Evolutionary conservation across 805 yeast genomes (phyloP), one percentile per base, ranked within the genome.

Genomic region (Cyberlindnera nakhonratchasimensis): DNA sequence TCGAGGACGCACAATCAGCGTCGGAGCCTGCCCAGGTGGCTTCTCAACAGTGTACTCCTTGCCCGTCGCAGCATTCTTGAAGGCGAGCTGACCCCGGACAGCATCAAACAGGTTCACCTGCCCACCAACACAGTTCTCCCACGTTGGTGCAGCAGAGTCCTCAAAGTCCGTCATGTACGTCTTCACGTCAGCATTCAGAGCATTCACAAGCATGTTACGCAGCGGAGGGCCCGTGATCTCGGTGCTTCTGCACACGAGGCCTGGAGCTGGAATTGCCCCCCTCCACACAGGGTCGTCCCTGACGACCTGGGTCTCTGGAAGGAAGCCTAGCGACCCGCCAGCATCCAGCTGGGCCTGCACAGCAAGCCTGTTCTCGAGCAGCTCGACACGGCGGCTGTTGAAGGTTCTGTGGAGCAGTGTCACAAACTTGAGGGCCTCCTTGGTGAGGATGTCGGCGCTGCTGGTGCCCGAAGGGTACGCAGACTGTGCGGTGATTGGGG

Each of bases 141-240:
- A 85, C n/a, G 93, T 84, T 54, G 93, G 93, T 17, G 91, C 77
- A 54, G 83, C 77, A n/a, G 90, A 82, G 62, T 85, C 91, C 62
- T 85, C 95, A 53, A 85, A 82, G 66, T 85, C 95, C 22, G 88
- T 80, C 93, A 85, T 85, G 60, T 85, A 85, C 29, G 93, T 84
- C 53, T 82, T 82, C 24, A 85, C 93, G 37, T 75, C 74, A 0
- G 90, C 79, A 66, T 85, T 85, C 58, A 85, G 72, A 5, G 93
- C 93, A 61, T 84, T 85, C 57, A 85, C 80, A 50, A 85, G 75
- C 95, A 85, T 85, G 57, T 85, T 84, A 45, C 93, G 75, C 19
- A 54, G 38, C 48, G 91, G 87, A 17, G 95, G 95, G 32, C 95
- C 95, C 19, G 95, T 85, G 62, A 85, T 85, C 65, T 85, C 95